These are phyloP conservation scores for Annona squamosa DNA, from an alignment of 164 flowering plant genomes.

Conservation along the genomic window DNA sequence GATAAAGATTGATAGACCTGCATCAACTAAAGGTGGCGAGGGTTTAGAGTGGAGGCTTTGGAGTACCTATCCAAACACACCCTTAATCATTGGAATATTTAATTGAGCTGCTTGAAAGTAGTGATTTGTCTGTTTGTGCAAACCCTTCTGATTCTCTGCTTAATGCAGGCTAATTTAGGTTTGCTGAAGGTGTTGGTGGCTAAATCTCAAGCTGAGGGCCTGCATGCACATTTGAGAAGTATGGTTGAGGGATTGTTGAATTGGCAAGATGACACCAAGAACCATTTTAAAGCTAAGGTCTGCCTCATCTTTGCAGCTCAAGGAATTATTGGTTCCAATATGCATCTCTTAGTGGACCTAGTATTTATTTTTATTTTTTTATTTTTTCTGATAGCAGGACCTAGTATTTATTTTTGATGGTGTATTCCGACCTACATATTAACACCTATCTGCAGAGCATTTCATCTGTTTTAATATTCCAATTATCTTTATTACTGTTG, in stretches of 20 bases:
- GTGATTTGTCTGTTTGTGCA: not conserved
- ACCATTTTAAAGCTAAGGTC: constrained; percentile 93
- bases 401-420: no score
- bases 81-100: no score
- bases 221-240: constrained; percentile 56
- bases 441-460: not conserved
- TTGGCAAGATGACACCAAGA: constrained; percentile 77
- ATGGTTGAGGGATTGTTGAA: constrained; percentile 80
- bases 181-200: constrained; percentile 87
- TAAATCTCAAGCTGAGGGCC: constrained; percentile 65
- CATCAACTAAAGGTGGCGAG: no score
- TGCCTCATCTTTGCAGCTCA: constrained; percentile 3
- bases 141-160: constrained; percentile 1
- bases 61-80: no score
- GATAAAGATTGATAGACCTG: no score
- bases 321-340: not conserved
- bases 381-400: no score
- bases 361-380: not conserved
- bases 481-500: not conserved
- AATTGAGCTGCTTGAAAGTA: not conserved
- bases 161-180: constrained; percentile 86
- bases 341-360: not conserved
- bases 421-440: no score
- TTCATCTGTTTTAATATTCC: not conserved
- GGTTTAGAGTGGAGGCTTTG: no score